Percentiles rank a stretch among this genome's conserved stretches.
Conservation (phyloP, 2,329 filamentous ascomycete species). For the Bipolaris bicolor region DNA sequence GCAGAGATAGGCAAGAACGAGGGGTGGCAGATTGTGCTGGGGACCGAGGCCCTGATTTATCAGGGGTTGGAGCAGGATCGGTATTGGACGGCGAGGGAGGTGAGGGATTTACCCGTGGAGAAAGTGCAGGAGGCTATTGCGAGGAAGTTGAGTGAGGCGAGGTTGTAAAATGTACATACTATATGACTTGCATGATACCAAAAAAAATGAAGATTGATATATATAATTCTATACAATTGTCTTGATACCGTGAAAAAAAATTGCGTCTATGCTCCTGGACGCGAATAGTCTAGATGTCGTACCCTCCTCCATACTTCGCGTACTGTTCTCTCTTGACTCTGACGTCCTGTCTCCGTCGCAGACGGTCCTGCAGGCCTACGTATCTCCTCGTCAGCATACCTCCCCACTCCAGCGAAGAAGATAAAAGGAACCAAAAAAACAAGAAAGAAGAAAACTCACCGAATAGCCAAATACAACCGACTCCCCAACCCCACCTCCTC, state of each 20-base stretch:
- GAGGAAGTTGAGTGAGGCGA: conserved; percentile 36
- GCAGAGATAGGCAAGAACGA: conserved; percentile 64
- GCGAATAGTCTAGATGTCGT: conserved; percentile 67
- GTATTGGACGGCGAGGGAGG: conserved; percentile 67
- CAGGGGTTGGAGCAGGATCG: conserved; percentile 72
- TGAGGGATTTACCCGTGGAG: conserved; percentile 65
- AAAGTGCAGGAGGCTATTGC: conserved; percentile 63
- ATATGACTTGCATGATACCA: not conserved
- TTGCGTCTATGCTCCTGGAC: conserved; percentile 60
- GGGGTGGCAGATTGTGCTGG: conserved; percentile 76
- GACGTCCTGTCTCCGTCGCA: conserved; percentile 65
- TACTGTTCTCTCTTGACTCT: conserved; percentile 73
- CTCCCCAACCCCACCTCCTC: conserved; percentile 68
- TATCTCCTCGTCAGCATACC: no score
- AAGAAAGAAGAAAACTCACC: conserved; percentile 49
- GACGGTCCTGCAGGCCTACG: conserved; percentile 60
- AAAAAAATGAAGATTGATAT: not conserved
- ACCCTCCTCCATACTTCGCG: conserved; percentile 76
- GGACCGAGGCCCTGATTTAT: conserved; percentile 78
- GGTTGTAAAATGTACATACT: conserved; percentile 19
- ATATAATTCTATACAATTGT: not conserved
- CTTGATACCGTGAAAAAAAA: no score
- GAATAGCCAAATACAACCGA: conserved; percentile 72
- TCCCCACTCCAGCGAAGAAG: no score
- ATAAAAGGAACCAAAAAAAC: no score